phyloP scores from a whole-genome alignment of 495 filamentous ascomycete species.

The Talaromyces stipitatus region DNA sequence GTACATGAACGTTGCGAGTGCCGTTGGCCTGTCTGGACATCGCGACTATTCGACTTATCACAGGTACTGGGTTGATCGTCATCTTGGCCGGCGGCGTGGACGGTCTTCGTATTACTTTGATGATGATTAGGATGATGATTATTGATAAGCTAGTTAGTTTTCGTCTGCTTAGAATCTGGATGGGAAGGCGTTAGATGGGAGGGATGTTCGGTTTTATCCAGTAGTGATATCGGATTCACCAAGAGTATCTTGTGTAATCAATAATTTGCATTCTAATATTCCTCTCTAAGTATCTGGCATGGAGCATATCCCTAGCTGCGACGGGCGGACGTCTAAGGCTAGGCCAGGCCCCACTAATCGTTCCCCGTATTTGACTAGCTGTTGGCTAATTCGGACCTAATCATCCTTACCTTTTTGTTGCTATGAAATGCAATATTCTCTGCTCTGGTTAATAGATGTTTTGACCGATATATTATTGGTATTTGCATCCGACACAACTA shows the following conservation, averaged over 20 bases:
- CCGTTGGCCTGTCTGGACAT: conserved; percentile 50
- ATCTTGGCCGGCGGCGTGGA: background rate
- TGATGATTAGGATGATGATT: background rate
- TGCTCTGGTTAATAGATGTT: background rate
- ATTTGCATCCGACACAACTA: background rate
- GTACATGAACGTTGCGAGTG: conserved; percentile 57
- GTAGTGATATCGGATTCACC: background rate
- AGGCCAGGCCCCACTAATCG: background rate
- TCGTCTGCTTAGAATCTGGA: background rate
- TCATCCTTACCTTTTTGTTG: background rate
- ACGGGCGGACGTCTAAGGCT: background rate
- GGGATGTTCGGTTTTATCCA: background rate
- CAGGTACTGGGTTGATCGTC: conserved; percentile 26
- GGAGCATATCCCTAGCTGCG: no score
- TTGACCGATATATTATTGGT: background rate
- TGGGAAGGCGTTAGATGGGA: background rate
- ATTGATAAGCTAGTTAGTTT: background rate
- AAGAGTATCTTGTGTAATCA: background rate
- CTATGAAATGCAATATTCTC: background rate
- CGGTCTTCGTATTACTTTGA: background rate
- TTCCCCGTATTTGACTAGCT: background rate
- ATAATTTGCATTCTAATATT: no score
- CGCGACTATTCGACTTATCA: conserved; percentile 44
- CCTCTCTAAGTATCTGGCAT: no score
- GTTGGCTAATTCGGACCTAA: background rate